A percentile compares a stretch with the other conserved stretches of the same genome.
phyloP scores from a whole-genome alignment of 495 filamentous ascomycete species.

The Podospora anserina region DNA sequence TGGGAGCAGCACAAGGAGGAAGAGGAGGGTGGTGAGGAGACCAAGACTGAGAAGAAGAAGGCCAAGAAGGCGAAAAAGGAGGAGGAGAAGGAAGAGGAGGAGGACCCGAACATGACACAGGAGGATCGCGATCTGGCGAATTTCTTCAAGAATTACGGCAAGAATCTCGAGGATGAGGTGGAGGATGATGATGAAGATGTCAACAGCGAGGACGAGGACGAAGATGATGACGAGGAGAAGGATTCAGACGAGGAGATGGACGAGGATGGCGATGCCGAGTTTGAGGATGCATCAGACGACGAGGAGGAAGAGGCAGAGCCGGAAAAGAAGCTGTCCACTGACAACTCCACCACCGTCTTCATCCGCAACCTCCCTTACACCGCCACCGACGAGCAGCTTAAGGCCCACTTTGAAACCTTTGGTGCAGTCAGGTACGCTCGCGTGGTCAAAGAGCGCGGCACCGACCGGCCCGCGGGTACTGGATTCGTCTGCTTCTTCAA shows the following conservation, averaged over 20 bases:
- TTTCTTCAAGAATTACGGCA: slow-evolving; percentile 33
- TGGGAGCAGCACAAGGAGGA: slow-evolving; percentile 65
- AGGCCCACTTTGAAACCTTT: slow-evolving; percentile 79
- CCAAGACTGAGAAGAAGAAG: slow-evolving; percentile 60
- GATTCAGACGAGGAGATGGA: slow-evolving; percentile 36
- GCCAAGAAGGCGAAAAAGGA: slow-evolving; percentile 59
- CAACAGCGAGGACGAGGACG: slow-evolving; percentile 37
- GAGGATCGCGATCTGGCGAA: slow-evolving; percentile 33
- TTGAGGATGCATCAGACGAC: slow-evolving; percentile 37
- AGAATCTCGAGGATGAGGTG: slow-evolving; percentile 46
- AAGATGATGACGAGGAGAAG: slow-evolving; percentile 46
- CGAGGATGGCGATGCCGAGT: slow-evolving; percentile 37
- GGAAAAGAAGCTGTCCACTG: slow-evolving; percentile 40
- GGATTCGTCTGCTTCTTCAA: slow-evolving; percentile 94
- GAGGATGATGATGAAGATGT: slow-evolving; percentile 45
- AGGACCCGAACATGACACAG: slow-evolving; percentile 42
- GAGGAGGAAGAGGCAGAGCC: slow-evolving; percentile 40
- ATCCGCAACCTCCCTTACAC: slow-evolving; percentile 93
- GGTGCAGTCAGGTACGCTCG: slow-evolving; percentile 82
- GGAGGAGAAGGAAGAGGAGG: slow-evolving; percentile 36
- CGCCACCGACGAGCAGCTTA: slow-evolving; percentile 70
- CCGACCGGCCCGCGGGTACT: slow-evolving; percentile 82
- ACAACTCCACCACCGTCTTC: slow-evolving; percentile 75
- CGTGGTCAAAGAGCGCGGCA: slow-evolving; percentile 79
- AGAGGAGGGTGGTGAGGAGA: slow-evolving; percentile 31